Conservation (phyloP, 805 yeast genomes). For the Ogataea parapolymorpha region DNA sequence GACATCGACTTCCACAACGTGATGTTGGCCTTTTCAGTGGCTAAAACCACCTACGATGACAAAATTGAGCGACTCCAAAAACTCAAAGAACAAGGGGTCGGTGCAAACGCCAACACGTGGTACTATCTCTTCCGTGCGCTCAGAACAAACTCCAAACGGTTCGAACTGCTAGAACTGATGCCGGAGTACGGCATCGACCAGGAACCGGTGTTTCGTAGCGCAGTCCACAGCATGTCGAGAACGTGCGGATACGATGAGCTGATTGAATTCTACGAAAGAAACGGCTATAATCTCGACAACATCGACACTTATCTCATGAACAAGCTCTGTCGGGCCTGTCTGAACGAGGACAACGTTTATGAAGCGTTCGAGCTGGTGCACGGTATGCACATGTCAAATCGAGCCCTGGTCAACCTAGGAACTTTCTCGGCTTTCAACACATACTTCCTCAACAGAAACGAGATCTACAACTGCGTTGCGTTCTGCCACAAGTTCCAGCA, state of each 20-base stretch:
- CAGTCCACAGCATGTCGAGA: slow-evolving; percentile 16
- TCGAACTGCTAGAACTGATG: slow-evolving; percentile 25
- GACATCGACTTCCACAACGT: slow-evolving; percentile 31
- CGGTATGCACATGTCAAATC: neutral
- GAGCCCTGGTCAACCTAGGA: slow-evolving; percentile 15
- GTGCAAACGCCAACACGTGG: slow-evolving; percentile 30
- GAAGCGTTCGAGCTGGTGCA: slow-evolving; percentile 22
- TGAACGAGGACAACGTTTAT: slow-evolving; percentile 11
- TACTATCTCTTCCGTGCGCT: slow-evolving; percentile 25
- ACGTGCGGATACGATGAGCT: slow-evolving; percentile 16
- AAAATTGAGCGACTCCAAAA: slow-evolving; percentile 21
- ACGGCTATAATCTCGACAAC: slow-evolving; percentile 12
- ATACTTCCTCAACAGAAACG: slow-evolving; percentile 20
- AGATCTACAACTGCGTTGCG: slow-evolving; percentile 27
- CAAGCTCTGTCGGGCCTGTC: slow-evolving; percentile 19
- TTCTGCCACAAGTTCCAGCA: slow-evolving; percentile 20
- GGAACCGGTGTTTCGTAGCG: slow-evolving; percentile 24
- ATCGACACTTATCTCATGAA: slow-evolving; percentile 20
- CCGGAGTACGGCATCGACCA: slow-evolving; percentile 17
- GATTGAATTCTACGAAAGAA: slow-evolving; percentile 11
- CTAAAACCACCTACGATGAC: slow-evolving; percentile 15
- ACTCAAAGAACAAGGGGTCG: slow-evolving; percentile 9
- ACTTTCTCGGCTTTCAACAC: slow-evolving; percentile 20
- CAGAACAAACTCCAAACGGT: slow-evolving; percentile 14
- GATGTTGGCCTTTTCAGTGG: slow-evolving; percentile 17